Base-by-base conservation (phyloP, 805 yeast genomes). In the Candida oleophila region DNA sequence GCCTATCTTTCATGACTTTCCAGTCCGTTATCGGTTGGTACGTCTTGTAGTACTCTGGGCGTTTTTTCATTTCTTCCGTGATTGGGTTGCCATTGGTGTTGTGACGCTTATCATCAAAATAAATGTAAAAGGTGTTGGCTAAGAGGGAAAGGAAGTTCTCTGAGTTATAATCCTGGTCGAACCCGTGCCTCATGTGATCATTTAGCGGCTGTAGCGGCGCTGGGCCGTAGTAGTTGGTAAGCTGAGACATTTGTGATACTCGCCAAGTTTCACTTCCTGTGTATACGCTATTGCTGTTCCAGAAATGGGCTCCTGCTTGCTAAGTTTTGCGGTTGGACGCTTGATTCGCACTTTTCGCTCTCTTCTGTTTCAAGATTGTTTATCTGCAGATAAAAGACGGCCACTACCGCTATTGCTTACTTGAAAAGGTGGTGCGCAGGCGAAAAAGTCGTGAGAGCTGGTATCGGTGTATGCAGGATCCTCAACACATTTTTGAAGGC, bases 21-120 rank as follows among this genome's bases (percentile, higher is more conserved):
- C 99, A 94, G 60, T 92, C 97, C 2, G 81, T 66, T 2, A 87
- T 84, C 3, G 89, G 85, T 60, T 85, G 88, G 62, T 77, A 83
- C 52, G 78, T 79, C 39, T 76, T 74, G 20, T 62, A 52, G 49
- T 59, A 57, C 40, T 56, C 66, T 46, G 76, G 77, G 21, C 61
- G 57, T 12, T 53, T 52, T 52, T 76, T 77, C 56, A 80, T 83
- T 25, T 76, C 82, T 8, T 73, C 78, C 1, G 82, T 70, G 5
- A 78, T 70, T 1, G 97, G 96, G 56, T 82, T 87, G 18, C 96
- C 96, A 49, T 89, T 87, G 2, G 97, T 87, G 53, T 83, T 86
- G 62, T 94, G 97, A 42, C 98, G 80, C 62, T 94, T 92, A 59
- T 89, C 92, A 60, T 90, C 96, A 61, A 79, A 92, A 66, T 94